These are phyloP conservation scores for Xanthoconium purpureum DNA, from an alignment of 768 basidiomycete species.

Conservation along the genomic window DNA sequence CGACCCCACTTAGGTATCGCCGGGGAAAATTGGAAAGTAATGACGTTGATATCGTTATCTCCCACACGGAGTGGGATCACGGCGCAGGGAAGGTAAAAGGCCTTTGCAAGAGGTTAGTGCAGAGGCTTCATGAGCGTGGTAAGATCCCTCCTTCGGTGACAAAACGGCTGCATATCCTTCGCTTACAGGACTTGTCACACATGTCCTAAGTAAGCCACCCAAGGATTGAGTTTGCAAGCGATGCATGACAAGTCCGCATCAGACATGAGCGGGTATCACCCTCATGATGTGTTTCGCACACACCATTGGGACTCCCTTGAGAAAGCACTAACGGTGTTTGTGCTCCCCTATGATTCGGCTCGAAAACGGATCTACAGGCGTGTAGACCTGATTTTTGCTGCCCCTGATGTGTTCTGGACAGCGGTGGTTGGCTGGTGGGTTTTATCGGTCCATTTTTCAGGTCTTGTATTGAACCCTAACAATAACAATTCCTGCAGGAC, in stretches of 20 bases:
- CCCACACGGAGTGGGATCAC: constrained; percentile 51
- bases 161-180: neutral
- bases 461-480: neutral
- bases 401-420: constrained; percentile 78
- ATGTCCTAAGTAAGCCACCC: constrained; percentile 69
- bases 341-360: constrained; percentile 44
- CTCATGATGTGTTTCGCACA: constrained; percentile 50
- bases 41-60: constrained; percentile 89
- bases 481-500: constrained; percentile 46
- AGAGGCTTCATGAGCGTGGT: constrained; percentile 57
- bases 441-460: neutral
- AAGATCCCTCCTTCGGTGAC: constrained; percentile 15
- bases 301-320: constrained; percentile 80
- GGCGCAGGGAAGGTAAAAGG: constrained; percentile 53
- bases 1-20: constrained; percentile 56
- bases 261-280: constrained; percentile 64
- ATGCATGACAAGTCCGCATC: neutral
- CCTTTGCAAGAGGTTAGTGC: constrained; percentile 59
- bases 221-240: neutral
- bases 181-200: constrained; percentile 63
- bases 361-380: constrained; percentile 54
- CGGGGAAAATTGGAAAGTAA: constrained; percentile 78
- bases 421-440: constrained; percentile 84
- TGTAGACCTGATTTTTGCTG: constrained; percentile 81
- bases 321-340: constrained; percentile 80